Evolutionary conservation across 2,329 filamentous ascomycete species (phyloP), one percentile per base, ranked within the genome.

Genomic region (Epicoccum nigrum): DNA sequence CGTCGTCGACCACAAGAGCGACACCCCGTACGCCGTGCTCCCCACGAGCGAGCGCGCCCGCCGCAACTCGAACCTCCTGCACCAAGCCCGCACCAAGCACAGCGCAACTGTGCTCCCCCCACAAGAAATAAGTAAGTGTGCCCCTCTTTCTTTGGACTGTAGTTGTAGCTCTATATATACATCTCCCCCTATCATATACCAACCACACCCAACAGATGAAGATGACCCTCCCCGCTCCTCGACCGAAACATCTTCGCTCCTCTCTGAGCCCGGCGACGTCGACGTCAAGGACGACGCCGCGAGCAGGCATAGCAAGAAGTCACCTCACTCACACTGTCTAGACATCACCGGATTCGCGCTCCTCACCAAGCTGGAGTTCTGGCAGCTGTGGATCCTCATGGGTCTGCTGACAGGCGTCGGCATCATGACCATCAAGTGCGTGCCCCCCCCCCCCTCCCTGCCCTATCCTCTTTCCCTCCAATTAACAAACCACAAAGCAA

Each of bases 401-500:
- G 92, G 87, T 31, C 83, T 97, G n/a, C 79, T 97, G 56, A 91
- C 92, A 4, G 94, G 94, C 44, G 89, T 97, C 63, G 94, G 94
- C 9, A 78, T 99, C 59, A 99, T 99, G 94, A 97, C 93, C 0
- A 99, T 99, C 76, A 99, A 99, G 92, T 96, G 81, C 74, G 88
- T 79, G 7, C 4, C 5, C 25, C 4, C n/a, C 11, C 23, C 2
- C 7, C 6, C 20, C 19, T 13, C 13, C 7, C 7, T 35, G 19
- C 8, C 13, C 23, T 13, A 9, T 13, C 13, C 5, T 8, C 21
- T 25, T 25, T 6, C 6, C 23, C 9, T 4, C 23, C 23, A 25
- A 25, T n/a, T 34, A 21, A 42, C 46, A 12, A 51, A 25, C 17
- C 28, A 0, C 21, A 17, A 62, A 96, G 91, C 77, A 99, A 99